Conservation (phyloP, 371 early-diverging fungal genomes). For the Mucor plumbeus region DNA sequence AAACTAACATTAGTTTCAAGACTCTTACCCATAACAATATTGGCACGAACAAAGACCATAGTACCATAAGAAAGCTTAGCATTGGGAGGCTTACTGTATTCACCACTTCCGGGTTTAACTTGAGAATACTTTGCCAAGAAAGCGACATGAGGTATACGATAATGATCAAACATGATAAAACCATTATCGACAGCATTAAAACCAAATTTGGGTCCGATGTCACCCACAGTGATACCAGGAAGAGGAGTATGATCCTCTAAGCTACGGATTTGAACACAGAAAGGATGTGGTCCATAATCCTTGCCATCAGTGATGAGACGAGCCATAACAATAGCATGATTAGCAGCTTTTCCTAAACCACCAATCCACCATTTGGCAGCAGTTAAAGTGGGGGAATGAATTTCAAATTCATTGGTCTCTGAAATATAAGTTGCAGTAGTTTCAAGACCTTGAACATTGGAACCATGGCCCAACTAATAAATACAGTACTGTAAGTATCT, state of each 20-base stretch:
- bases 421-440: conserved; percentile 87
- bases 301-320: conserved; percentile 81
- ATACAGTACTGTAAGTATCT: neutral
- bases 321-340: conserved; percentile 89
- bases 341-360: conserved; percentile 70
- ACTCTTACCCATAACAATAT: conserved; percentile 54
- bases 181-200: conserved; percentile 87
- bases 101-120: conserved; percentile 69
- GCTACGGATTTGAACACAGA: conserved; percentile 89
- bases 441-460: conserved; percentile 87
- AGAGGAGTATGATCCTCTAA: conserved; percentile 75
- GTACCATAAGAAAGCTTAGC: conserved; percentile 78
- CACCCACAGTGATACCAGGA: conserved; percentile 87
- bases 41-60: conserved; percentile 76
- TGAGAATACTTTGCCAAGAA: conserved; percentile 83
- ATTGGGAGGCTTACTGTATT: conserved; percentile 71
- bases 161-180: conserved; percentile 77
- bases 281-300: conserved; percentile 83
- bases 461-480: conserved; percentile 69
- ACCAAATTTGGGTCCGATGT: conserved; percentile 92
- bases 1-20: no score
- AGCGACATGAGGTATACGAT: conserved; percentile 78
- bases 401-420: conserved; percentile 83
- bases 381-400: conserved; percentile 84
- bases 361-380: conserved; percentile 94